phyloP scores from a whole-genome alignment of 768 basidiomycete genomes.

The Phylloporus scabripes region DNA sequence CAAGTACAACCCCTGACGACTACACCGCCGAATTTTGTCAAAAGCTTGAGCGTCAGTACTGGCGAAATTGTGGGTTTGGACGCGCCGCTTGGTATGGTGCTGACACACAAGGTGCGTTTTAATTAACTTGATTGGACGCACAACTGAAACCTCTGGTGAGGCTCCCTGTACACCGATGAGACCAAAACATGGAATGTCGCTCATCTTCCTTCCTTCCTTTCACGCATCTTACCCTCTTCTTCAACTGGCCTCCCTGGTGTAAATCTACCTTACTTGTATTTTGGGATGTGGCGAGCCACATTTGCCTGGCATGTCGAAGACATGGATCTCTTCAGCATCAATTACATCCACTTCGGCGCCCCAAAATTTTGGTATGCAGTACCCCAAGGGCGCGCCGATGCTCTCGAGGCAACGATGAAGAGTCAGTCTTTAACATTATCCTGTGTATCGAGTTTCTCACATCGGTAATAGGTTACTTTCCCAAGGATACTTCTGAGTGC shows the following conservation, averaged over 20 bases:
- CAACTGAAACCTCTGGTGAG: slow-evolving; percentile 25
- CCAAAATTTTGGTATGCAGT: slow-evolving; percentile 97
- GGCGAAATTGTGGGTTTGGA: slow-evolving; percentile 86
- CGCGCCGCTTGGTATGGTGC: slow-evolving; percentile 98
- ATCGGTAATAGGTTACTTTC: slow-evolving; percentile 67
- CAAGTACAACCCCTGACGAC: slow-evolving; percentile 62
- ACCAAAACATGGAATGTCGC: slow-evolving; percentile 94
- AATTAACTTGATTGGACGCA: background rate
- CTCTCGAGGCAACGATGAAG: slow-evolving; percentile 87
- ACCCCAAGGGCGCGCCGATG: slow-evolving; percentile 76
- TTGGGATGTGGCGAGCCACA: slow-evolving; percentile 98
- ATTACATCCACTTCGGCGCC: slow-evolving; percentile 97
- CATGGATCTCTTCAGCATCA: slow-evolving; percentile 98
- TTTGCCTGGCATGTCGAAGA: slow-evolving; percentile 99
- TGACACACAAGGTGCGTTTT: slow-evolving; percentile 75
- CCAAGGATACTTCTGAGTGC: slow-evolving; percentile 77
- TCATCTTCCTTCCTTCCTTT: slow-evolving; percentile 78
- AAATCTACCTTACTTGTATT: slow-evolving; percentile 96
- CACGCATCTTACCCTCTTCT: slow-evolving; percentile 66
- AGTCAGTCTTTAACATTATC: slow-evolving; percentile 38
- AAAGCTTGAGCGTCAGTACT: slow-evolving; percentile 83
- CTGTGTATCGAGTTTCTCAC: slow-evolving; percentile 3
- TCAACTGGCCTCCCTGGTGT: slow-evolving; percentile 83
- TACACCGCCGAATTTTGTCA: slow-evolving; percentile 87
- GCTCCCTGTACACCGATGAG: slow-evolving; percentile 66